These are phyloP conservation scores for Neospermospora avenae DNA, from an alignment of 2,329 filamentous ascomycete genomes.

Conservation along the genomic window DNA sequence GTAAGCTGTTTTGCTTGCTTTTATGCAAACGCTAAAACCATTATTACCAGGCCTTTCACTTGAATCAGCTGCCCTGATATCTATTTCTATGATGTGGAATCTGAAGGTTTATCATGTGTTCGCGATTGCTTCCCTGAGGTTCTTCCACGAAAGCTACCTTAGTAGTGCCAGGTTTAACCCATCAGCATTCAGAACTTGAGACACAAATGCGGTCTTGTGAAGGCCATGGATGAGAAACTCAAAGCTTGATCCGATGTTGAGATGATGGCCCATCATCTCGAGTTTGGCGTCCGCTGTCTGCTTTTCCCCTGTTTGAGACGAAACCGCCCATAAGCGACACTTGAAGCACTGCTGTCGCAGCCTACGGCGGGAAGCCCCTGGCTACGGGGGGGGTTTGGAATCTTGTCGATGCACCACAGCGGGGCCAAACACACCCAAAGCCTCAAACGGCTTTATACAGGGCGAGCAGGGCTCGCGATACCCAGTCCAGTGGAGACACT, in stretches of 20 bases:
- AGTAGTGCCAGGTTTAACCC: neutral
- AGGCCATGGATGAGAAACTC: neutral
- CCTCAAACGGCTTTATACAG: neutral
- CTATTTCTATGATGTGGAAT: neutral
- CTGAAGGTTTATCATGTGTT: neutral
- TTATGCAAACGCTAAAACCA: neutral
- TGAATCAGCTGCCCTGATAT: neutral
- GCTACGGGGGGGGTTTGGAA: neutral
- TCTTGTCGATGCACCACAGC: neutral
- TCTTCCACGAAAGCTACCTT: neutral
- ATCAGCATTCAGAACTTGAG: neutral
- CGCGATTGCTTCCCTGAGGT: neutral
- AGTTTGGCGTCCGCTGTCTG: neutral
- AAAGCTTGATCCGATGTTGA: constrained; percentile 11
- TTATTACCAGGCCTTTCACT: neutral
- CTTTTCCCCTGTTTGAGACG: constrained; percentile 11
- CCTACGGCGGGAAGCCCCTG: constrained; percentile 5
- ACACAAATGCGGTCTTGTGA: neutral
- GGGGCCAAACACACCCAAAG: neutral
- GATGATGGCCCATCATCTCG: constrained; percentile 9
- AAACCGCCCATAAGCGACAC: constrained; percentile 17
- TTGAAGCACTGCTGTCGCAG: constrained; percentile 20
- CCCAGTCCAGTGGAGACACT: neutral
- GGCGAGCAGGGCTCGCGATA: neutral
- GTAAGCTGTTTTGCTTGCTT: neutral